Evolutionary conservation across 2,329 filamentous ascomycete species (phyloP), one percentile per base, ranked within the genome.

Genomic region (Scortechinia acanthostroma): DNA sequence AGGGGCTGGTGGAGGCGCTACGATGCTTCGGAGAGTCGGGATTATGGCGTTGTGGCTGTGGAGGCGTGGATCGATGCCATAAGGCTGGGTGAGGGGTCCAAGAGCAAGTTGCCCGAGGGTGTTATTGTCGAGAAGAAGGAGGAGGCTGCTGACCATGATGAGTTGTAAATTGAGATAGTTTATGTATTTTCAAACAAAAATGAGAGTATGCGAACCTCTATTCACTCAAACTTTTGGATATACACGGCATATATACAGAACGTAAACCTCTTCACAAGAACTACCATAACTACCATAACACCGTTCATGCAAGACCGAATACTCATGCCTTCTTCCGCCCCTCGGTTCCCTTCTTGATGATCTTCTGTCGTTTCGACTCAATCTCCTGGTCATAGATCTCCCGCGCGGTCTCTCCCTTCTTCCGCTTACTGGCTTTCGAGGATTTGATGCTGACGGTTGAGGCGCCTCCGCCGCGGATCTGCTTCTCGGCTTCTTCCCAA

Each of bases 31-130:
- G 68, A 76, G 37, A 51, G 50, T 3, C 61, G 65, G 5, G 60
- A 65, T 15, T 81, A 80, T 40, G 77, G 76, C 45, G 58, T 72
- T 20, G 70, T 76, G 45, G 76, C 74, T 21, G 69, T 98, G 22
- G 88, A 95, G 66, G 69, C 70, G 49, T 98, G 91, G 89, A 79
- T 98, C 48, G 93, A 98, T 57, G 75, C 79, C n/a, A 89, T 97
- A 50, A 83, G 89, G 28, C 76, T 98, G 72, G 88, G 91, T 44
- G 91, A 97, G 58, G 86, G 88, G 2, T 68, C 76, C 48, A 96
- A 91, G 73, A 74, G 81, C 55, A 87, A 83, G 66, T 61, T 93
- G 35, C 86, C 87, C 0, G 74, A 77, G 47, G 76, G 72, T 2
- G 55, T 88, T 37, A 58, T 84, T 22, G 58, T 58, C 16, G 64